Evolutionary conservation across 2,329 filamentous ascomycete species (phyloP).

Genomic region (Coniella lustricola): DNA sequence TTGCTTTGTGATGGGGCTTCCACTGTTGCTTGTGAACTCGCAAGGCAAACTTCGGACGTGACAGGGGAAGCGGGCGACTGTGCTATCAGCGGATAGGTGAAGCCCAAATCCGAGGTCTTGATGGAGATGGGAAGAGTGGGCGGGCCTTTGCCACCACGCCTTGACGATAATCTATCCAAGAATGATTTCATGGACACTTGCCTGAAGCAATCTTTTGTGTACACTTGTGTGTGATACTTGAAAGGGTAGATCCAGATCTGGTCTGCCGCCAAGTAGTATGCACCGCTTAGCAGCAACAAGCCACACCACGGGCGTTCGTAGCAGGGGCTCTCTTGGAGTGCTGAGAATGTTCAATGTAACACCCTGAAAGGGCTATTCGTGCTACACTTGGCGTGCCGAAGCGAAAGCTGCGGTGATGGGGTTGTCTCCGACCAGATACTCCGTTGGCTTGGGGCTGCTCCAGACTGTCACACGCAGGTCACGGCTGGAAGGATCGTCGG

Average conservation of each 20-base stretch:
- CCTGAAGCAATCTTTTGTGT: background rate
- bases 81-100: background rate
- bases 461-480: constrained; percentile 1
- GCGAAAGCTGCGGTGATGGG: background rate
- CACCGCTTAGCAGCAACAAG: background rate
- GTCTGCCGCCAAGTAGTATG: background rate
- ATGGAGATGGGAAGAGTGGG: constrained; percentile 14
- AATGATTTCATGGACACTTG: constrained; percentile 15
- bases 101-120: constrained; percentile 10
- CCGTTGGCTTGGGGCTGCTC: background rate
- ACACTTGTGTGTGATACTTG: background rate
- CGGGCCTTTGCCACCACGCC: constrained; percentile 12
- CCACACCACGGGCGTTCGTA: too few relatives aligned
- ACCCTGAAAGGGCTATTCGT: background rate
- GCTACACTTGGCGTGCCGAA: background rate
- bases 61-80: constrained; percentile 9
- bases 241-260: background rate
- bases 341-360: too few relatives aligned
- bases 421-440: background rate
- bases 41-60: background rate
- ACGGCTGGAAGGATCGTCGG: background rate
- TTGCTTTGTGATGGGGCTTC: too few relatives aligned
- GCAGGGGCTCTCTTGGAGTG: too few relatives aligned
- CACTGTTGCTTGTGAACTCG: background rate
- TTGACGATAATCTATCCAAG: constrained; percentile 12